Base-by-base conservation (phyloP, 768 basidiomycete species). In the Suillus bovinus region DNA sequence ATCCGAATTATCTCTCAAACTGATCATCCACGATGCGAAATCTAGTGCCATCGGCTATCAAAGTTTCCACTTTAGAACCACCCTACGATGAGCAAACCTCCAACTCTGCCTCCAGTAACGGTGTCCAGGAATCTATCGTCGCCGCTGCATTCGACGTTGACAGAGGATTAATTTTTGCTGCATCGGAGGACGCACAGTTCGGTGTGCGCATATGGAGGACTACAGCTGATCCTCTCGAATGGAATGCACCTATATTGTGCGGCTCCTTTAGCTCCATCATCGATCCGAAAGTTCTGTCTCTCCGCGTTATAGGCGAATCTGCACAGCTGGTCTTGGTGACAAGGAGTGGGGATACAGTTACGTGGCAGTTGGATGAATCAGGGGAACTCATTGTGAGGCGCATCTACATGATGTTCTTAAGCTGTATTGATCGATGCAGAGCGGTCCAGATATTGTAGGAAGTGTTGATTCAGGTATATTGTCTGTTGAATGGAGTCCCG, bases 401-500 rank as follows among this genome's bases (percentile, higher is more conserved):
- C 36, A 33, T 29, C 20, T 7, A 1, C 20, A 39, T 31, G 4
- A 17, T 60, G 10, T 24, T 4, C 3, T 22, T 8, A 9, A 29
- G 17, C 16, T 59, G 5, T 33, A 33, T 17, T 59, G 27, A 27
- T 62, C 39, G 55, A 46, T 58, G 55, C 62, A 71, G 72, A 65
- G 71, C 60, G 66, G 66, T 62, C 62, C 84, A 49, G 93, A 96
- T 66, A 83, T 94, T 16, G 89, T 96, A 60, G 96, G 96, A 17
- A 87, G 88, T 0, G 85, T 99, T 8, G 96, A 97, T 60, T 80
- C 86, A 13, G 94, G 93, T 0, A 88, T 99, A 56, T 74, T 85
- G 34, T 87, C 89, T 1, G 95, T 93, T 13, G 79, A 84, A 14
- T 99, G 96, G 96, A 89, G 89, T 65, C 94, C 96, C 5, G 97